Conservation (phyloP, 352 stramenopile species). For the Pythium brachiatum region DNA sequence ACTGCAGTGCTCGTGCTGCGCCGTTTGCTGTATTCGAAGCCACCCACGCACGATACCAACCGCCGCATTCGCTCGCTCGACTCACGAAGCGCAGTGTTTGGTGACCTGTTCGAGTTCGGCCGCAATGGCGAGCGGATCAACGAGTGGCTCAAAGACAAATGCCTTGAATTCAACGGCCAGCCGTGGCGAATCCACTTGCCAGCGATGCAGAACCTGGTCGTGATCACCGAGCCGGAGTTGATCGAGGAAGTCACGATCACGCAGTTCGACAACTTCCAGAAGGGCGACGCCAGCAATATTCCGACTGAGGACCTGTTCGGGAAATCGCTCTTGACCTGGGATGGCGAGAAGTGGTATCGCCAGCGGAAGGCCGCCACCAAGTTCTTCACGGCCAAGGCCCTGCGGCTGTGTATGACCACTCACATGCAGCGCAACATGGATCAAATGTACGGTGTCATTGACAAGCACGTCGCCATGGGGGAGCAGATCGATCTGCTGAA, state of each 20-base stretch:
- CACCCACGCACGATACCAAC: not conserved
- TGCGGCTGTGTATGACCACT: conserved; percentile 19
- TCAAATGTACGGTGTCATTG: not conserved
- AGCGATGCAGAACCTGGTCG: conserved; percentile 11
- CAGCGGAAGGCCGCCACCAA: conserved; percentile 27
- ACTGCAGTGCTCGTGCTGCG: not conserved
- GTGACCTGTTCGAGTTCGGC: conserved; percentile 36
- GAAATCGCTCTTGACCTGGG: conserved; percentile 12
- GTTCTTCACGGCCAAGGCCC: conserved; percentile 28
- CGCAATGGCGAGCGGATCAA: conserved; percentile 32
- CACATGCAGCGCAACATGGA: conserved; percentile 2
- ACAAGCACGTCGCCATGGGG: not conserved
- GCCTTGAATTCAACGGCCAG: conserved; percentile 7
- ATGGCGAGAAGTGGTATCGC: conserved; percentile 27
- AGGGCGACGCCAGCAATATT: conserved; percentile 10
- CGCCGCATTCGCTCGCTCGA: not conserved
- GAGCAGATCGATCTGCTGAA: conserved; percentile 19
- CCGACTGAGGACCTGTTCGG: conserved; percentile 21
- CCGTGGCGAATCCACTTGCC: conserved; percentile 23
- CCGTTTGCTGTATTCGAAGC: not conserved
- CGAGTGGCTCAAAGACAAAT: conserved; percentile 37
- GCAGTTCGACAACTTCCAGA: conserved; percentile 29
- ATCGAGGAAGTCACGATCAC: conserved; percentile 30
- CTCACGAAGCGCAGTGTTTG: conserved; percentile 19
- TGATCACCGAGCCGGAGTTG: conserved; percentile 17